A percentile compares a stretch with the other conserved stretches of the same genome.
phyloP scores from a whole-genome alignment of 495 filamentous ascomycete genomes.

The Aspergillus leporis region DNA sequence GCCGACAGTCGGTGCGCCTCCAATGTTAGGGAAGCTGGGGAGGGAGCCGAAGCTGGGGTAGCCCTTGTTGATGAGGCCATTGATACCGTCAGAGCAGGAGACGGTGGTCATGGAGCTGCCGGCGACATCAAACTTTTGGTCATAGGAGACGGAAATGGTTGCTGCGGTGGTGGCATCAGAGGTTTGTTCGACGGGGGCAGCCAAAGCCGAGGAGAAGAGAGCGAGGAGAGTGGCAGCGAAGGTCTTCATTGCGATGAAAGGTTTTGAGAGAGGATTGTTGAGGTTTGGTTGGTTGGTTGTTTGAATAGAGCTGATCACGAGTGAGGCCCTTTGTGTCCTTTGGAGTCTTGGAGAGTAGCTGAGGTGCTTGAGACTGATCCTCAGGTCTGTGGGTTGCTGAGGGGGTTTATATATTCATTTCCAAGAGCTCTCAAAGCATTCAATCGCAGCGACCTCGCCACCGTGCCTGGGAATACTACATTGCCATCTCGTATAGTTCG shows the following conservation, averaged over 20 bases:
- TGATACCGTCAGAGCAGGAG: constrained; percentile 53
- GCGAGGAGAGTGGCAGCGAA: constrained; percentile 15
- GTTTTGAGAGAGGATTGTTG: neutral
- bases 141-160: constrained; percentile 38
- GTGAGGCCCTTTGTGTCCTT: neutral
- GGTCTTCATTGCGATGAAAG: constrained; percentile 16
- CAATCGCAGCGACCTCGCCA: neutral
- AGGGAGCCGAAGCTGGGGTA: constrained; percentile 63
- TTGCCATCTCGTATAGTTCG: neutral
- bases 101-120: constrained; percentile 58
- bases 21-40: constrained; percentile 59
- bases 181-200: constrained; percentile 9
- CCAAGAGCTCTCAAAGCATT: neutral
- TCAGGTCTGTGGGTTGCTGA: neutral
- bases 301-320: too few species aligned
- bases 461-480: neutral
- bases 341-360: constrained; percentile 1
- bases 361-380: neutral
- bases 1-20: constrained; percentile 58
- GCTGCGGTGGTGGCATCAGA: constrained; percentile 5
- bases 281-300: neutral
- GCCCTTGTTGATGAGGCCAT: constrained; percentile 68
- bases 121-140: constrained; percentile 34
- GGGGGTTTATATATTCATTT: constrained; percentile 7
- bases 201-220: constrained; percentile 12